These are phyloP conservation scores for Xylariomycetidae sp. DNA, from an alignment of 2,329 filamentous ascomycete species.

Conservation along the genomic window DNA sequence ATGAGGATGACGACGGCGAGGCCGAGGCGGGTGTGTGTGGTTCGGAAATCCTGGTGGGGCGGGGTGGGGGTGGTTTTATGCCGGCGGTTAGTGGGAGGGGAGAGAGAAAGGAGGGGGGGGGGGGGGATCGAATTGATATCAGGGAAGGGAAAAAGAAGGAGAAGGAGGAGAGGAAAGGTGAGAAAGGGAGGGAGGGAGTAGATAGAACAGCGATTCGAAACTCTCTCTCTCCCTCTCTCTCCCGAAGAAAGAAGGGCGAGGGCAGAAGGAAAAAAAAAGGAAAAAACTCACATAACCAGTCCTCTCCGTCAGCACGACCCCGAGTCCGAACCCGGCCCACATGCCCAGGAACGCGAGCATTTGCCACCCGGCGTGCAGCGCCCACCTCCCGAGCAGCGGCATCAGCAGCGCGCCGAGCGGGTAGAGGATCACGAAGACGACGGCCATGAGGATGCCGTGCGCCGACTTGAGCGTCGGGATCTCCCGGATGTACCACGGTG, in stretches of 20 bases:
- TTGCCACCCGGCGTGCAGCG: conserved; percentile 55
- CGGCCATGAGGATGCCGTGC: conserved; percentile 58
- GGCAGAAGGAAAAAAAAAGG: neutral
- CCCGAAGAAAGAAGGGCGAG: conserved; percentile 11
- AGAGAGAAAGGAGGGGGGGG: too few species aligned
- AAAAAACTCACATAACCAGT: conserved; percentile 20
- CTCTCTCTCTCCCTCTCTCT: neutral
- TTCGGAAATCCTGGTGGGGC: conserved; percentile 46
- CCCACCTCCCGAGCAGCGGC: conserved; percentile 53
- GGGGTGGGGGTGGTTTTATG: too few species aligned
- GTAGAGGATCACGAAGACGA: conserved; percentile 55
- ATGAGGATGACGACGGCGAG: conserved; percentile 50
- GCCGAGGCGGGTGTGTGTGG: conserved; percentile 53
- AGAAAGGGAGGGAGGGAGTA: neutral
- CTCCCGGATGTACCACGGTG: conserved; percentile 7
- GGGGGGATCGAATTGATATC: conserved; percentile 1
- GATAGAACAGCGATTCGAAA: too few species aligned
- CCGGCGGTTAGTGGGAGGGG: too few species aligned
- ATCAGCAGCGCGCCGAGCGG: conserved; percentile 58
- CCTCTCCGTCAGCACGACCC: conserved; percentile 40
- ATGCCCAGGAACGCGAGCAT: conserved; percentile 48
- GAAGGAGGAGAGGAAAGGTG: neutral
- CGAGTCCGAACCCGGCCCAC: conserved; percentile 53
- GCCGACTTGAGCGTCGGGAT: conserved; percentile 10
- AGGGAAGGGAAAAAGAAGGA: neutral